Conservation (phyloP, 768 basidiomycete species). For the Suillus placidus region DNA sequence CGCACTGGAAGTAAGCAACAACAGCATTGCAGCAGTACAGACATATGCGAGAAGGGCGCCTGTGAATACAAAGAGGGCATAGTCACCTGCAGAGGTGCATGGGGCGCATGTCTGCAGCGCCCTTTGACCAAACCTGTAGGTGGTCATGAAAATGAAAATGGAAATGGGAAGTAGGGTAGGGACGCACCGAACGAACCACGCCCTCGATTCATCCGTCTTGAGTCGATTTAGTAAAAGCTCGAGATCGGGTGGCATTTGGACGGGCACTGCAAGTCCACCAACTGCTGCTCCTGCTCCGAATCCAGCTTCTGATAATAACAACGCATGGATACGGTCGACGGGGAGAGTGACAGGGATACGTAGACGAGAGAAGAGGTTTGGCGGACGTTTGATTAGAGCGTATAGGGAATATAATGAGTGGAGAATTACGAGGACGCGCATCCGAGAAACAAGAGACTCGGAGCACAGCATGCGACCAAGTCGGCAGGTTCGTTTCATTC, state of each 20-base stretch:
- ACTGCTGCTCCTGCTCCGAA: conserved; percentile 29
- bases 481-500: no score
- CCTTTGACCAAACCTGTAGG: conserved; percentile 65
- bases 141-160: conserved; percentile 15
- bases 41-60: conserved; percentile 60
- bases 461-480: no score
- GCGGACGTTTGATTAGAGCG: conserved; percentile 49
- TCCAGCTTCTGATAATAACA: conserved; percentile 47
- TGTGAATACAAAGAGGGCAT: conserved; percentile 58
- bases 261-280: conserved; percentile 12
- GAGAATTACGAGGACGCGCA: conserved; percentile 38
- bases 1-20: conserved; percentile 44
- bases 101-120: conserved; percentile 65
- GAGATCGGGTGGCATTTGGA: conserved; percentile 47
- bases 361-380: conserved; percentile 64
- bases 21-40: conserved; percentile 52
- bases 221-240: conserved; percentile 58
- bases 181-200: conserved; percentile 59
- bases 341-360: conserved; percentile 56
- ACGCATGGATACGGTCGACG: conserved; percentile 51
- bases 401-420: conserved; percentile 57
- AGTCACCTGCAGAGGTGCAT: conserved; percentile 64
- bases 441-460: no score
- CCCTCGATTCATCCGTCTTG: conserved; percentile 57
- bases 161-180: background rate